These are phyloP conservation scores for Solanum bulbocastanum DNA, from an alignment of 257 asterid species.

Conservation along the genomic window DNA sequence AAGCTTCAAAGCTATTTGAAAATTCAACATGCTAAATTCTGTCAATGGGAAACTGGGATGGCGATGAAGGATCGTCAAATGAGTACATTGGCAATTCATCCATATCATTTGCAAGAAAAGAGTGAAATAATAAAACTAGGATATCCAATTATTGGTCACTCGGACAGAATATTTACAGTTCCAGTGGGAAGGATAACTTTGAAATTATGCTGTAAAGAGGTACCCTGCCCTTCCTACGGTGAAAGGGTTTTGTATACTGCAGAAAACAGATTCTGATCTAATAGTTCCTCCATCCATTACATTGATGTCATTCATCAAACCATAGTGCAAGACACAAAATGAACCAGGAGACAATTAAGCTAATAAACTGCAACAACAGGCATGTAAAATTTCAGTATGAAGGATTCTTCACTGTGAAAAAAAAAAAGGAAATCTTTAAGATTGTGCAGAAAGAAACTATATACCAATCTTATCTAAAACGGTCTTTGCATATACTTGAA, in stretches of 20 bases:
- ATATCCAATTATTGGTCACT: background rate
- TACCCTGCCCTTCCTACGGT: background rate
- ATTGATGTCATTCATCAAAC: background rate
- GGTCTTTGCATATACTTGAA: constrained; percentile 77
- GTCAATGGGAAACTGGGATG: background rate
- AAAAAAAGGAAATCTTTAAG: background rate
- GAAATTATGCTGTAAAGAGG: background rate
- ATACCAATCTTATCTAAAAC: constrained; percentile 71
- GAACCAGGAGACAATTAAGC: background rate
- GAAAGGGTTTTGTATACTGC: background rate
- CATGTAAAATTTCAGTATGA: background rate
- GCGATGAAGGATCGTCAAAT: background rate
- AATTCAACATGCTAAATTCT: background rate
- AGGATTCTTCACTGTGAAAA: background rate
- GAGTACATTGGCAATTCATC: background rate
- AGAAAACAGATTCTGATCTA: background rate
- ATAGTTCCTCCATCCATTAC: background rate
- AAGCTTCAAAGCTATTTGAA: background rate
- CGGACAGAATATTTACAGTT: background rate
- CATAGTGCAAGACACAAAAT: background rate
- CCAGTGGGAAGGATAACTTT: background rate
- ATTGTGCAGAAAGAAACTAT: background rate
- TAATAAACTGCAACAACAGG: background rate
- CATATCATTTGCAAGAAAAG: background rate
- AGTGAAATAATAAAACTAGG: background rate